Percentiles rank a stretch among this genome's conserved stretches.
Evolutionary conservation across 106 monocot species (phyloP).

Genomic region (Dendrobium chrysotoxum): DNA sequence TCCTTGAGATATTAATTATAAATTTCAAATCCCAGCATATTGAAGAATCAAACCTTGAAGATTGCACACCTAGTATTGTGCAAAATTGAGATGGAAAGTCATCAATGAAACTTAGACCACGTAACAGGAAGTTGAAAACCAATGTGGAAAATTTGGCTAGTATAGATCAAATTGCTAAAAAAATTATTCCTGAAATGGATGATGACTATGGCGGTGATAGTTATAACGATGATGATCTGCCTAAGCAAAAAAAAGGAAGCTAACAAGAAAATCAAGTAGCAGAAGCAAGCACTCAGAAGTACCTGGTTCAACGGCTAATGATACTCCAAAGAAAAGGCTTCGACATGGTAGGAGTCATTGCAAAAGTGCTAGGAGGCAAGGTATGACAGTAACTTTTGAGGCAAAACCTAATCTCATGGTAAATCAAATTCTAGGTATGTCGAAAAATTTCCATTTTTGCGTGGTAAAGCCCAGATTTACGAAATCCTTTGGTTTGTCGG

Average conservation of each 20-base stretch:
- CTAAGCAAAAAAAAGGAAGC: conserved; percentile 5
- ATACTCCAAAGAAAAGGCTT: conserved; percentile 17
- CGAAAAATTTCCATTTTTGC: no score
- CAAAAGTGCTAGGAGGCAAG: conserved; percentile 9
- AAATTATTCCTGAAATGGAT: background rate
- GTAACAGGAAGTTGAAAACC: background rate
- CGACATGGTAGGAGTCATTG: conserved; percentile 9
- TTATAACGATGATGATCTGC: conserved; percentile 7
- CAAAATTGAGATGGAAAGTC: no score
- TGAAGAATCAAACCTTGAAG: conserved; percentile 1
- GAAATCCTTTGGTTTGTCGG: no score
- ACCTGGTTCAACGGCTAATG: background rate
- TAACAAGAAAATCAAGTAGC: background rate
- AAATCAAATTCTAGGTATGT: no score
- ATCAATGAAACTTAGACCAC: no score
- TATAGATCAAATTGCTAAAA: background rate
- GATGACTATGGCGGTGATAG: conserved; percentile 5
- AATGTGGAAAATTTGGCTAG: background rate
- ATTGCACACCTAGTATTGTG: background rate
- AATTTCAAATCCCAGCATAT: background rate
- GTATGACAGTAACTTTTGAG: background rate
- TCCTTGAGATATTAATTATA: background rate
- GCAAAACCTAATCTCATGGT: no score
- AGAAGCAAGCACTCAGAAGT: background rate
- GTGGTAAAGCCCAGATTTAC: no score